phyloP scores from a whole-genome alignment of 768 basidiomycete species.

The Amanita phalloides region DNA sequence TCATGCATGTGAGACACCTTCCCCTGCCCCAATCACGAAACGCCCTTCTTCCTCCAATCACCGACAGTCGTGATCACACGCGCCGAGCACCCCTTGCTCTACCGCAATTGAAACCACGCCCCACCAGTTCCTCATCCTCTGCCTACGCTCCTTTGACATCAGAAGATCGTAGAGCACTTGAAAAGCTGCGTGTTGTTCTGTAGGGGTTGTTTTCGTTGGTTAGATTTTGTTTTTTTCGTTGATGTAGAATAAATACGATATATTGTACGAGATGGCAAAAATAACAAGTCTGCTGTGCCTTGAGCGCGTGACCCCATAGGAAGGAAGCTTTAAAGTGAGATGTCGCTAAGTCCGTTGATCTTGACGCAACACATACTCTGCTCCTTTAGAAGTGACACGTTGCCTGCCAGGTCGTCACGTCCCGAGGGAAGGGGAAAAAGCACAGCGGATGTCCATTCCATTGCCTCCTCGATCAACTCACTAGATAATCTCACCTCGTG shows the following conservation, averaged over 20 bases:
- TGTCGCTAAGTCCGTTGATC: conserved; percentile 4
- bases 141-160: conserved; percentile 33
- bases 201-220: conserved; percentile 13
- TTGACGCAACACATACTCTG: neutral
- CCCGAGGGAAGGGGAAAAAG: neutral
- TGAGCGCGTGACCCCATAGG: neutral
- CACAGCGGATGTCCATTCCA: neutral
- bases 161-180: conserved; percentile 50
- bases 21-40: neutral
- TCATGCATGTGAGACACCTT: conserved; percentile 3
- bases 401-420: neutral
- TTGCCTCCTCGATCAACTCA: neutral
- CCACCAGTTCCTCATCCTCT: conserved; percentile 11
- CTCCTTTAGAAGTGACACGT: conserved; percentile 1
- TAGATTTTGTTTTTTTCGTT: no score
- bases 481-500: neutral
- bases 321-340: neutral
- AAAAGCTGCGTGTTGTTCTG: conserved; percentile 42
- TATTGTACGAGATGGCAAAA: neutral
- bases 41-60: conserved; percentile 18
- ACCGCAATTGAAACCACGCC: conserved; percentile 15
- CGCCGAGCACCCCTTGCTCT: conserved; percentile 12
- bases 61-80: conserved; percentile 6
- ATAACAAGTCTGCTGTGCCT: neutral
- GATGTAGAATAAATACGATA: neutral